Evolutionary conservation across 306 rosid species (phyloP).

Genomic region (Corylus heterophylla): DNA sequence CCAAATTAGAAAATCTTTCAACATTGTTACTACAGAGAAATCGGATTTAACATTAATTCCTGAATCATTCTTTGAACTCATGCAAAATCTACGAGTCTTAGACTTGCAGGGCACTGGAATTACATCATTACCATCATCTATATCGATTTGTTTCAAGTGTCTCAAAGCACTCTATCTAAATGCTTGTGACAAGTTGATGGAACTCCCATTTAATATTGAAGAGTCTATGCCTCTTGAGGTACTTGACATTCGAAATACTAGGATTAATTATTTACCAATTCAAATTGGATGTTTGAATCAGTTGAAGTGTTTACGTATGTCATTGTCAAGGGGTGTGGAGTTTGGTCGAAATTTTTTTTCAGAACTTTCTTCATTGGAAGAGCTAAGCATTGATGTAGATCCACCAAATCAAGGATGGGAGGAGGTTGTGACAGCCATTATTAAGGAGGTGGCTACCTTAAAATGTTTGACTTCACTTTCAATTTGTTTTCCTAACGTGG

Average conservation of each 20-base stretch:
- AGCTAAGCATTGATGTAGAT: too few species aligned
- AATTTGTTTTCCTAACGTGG: too few species aligned
- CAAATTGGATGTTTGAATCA: background rate
- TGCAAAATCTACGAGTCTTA: constrained; percentile 5
- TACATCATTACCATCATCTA: constrained; percentile 17
- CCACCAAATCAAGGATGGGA: too few species aligned
- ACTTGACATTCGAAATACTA: background rate
- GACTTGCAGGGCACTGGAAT: constrained; percentile 14
- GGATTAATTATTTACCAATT: background rate
- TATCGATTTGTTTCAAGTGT: constrained; percentile 17
- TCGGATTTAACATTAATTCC: background rate
- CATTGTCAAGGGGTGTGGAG: too few species aligned
- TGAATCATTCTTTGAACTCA: background rate
- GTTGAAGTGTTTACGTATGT: too few species aligned
- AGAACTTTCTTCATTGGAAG: too few species aligned
- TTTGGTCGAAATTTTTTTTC: too few species aligned
- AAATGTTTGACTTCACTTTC: too few species aligned
- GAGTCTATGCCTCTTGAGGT: too few species aligned
- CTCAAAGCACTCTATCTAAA: constrained; percentile 12
- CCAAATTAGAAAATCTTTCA: background rate
- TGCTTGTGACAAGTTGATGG: background rate
- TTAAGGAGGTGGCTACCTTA: too few species aligned
- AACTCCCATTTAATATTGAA: too few species aligned
- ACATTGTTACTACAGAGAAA: background rate
- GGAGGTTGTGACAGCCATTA: too few species aligned